Base-by-base conservation (phyloP, 2,329 filamentous ascomycete species). In the Arthroderma uncinatum region DNA sequence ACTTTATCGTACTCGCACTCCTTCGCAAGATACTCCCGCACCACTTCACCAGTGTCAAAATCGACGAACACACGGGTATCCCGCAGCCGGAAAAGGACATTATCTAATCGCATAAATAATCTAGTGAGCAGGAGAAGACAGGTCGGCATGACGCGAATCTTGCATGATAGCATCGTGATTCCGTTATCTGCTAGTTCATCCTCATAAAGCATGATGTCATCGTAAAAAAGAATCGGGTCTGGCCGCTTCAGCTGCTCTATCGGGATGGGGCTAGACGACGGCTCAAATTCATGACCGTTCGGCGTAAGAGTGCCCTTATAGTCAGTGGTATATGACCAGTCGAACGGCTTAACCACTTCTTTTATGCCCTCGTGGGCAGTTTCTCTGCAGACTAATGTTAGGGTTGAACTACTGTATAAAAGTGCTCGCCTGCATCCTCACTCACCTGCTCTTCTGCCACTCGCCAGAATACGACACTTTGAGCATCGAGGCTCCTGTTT, bases 151-250 rank as follows among this genome's bases (percentile, higher is more conserved):
- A 97, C 92, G 59, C 93, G 81, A 54, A 97, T 77, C 77, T 98
- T 98, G 73, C 87, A 89, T 61, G 85, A 94, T 58, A 94, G 78
- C 68, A 96, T 80, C 30, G 89, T 89, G 64, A 97, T 93, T 60
- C 93, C 93, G 68, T 98, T 98, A 72, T 98, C 93, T 60, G 95
- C 93, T 50, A 98, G 81, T 76, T 98, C 93, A 74, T 94, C 94
- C 75, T 98, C 93, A 71, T 95, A 98, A 52, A 98, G 79, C 65
- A 96, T 84, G 39, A 98, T 89, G 65, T 97, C 90, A 74, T 97
- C 92, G 69, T 94, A 95, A 78, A 97, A 96, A 4, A 95, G 75
- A 62, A 98, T 98, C 0, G 93, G 93, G 69, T 98, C 93, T 12
- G 89, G 87, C 33, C 88, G 82, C 70, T 86, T 89, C 54, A 98